Evolutionary conservation across 129 eudicot genomes (phyloP), one percentile per base, ranked within the genome.

Genomic region (Heracleum sosnowskyi): DNA sequence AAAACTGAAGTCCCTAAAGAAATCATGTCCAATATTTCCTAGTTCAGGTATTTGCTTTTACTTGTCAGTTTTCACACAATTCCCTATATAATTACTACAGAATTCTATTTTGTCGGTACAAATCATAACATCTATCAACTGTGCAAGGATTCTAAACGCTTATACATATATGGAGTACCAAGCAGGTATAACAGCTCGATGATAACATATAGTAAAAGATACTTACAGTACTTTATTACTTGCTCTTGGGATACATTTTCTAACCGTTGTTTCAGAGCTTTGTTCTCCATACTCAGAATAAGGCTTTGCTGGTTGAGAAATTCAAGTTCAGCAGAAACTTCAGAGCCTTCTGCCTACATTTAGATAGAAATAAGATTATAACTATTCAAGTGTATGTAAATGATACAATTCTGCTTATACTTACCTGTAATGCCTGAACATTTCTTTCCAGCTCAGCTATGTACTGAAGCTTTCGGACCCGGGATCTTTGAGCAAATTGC

Each of bases 401-500:
- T n/a, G 39, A 66, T 51, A 63, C 79, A 37, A 11, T 63, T 80
- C 26, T 47, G 35, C 47, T 22, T 28, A 79, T 42, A 81, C 85
- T 82, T 87, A 84, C 99, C 96, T 95, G 99, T 70, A 96, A 81
- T 47, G 95, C 92, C 81, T 96, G 99, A 37, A 96, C 97, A 73
- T 90, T 92, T 84, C 91, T 92, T 86, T 96, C 99, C 76, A 96
- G 96, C 85, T 96, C 99, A 55, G 99, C 99, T 33, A 96, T 96
- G 89, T 96, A 92, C 86, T 96, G 99, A 84, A 96, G 97, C 86
- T 96, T 96, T 53, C 99, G 82, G 55, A 96, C 99, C 74, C 99
- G 91, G 1, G 99, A 96, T 69, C 99, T 94, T 80, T 96, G 99
- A 73, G 99, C 99, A 82, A 92, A 96, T 90, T 96, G 96, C 91